Base-by-base conservation (phyloP, 148 eudicot genomes). In the Vaccinium macrocarpon region DNA sequence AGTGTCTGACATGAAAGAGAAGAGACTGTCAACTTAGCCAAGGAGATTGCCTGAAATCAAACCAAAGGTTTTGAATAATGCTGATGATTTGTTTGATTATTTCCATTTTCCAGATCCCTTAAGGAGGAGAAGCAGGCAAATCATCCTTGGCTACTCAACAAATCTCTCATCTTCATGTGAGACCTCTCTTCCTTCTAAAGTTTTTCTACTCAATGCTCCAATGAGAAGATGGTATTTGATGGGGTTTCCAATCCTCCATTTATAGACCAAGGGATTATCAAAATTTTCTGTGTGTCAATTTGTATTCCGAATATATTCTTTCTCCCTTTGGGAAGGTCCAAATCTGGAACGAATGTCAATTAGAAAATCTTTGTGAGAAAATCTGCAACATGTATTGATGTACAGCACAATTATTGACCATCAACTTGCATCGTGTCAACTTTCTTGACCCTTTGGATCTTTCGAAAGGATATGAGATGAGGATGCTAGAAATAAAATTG, bases 101-200 rank as follows among this genome's bases (percentile, higher is more conserved):
- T 18, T 56, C 62, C 66, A 25, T 14, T n/a, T n/a, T 56, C 62
- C 66, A 25, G 32, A n/a, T n/a, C 32, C 71, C 71, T 23, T 3
- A 0, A 64, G 32, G 14, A 64, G 71, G 11, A 23, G 71, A 25
- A 64, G 71, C 29, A 64, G 71, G 14, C 71, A 64, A 64, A 64
- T 64, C 71, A 64, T 64, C 71, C 71, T 64, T 64, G 32, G 71
- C 71, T 64, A 64, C 4, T 64, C 29, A 64, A 64, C 71, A 64
- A 59, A 64, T 1, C 32, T 64, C 71, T 64, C 23, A 3, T 62
- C 71, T 25, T n/a, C 71, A 64, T 64, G 71, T 11, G 32, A 64
- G 29, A 66, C 71, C 16, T 66, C 35, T 23, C 71, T 25, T 66
- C 71, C 71, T 13, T 64, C 32, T 64, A 2, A 38, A 38, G 42